These are phyloP conservation scores for Hirsutella rhossiliensis DNA, from an alignment of 2,329 filamentous ascomycete species.

Conservation along the genomic window DNA sequence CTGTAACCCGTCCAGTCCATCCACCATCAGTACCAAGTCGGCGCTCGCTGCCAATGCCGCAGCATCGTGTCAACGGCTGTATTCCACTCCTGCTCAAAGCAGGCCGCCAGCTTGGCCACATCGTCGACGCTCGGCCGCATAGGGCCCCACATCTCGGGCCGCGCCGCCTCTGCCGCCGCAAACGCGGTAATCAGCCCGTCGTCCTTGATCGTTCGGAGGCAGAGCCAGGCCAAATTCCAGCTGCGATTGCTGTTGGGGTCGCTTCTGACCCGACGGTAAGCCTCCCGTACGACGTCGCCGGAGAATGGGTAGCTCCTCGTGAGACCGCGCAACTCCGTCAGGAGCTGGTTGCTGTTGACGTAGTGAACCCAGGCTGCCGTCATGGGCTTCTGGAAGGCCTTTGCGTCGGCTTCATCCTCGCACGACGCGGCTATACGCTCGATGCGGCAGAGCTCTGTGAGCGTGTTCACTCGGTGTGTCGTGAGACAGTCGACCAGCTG, in stretches of 20 bases:
- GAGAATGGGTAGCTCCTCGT: slow-evolving; percentile 58
- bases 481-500: slow-evolving; percentile 52
- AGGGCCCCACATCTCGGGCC: slow-evolving; percentile 59
- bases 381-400: slow-evolving; percentile 50
- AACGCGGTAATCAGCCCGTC: slow-evolving; percentile 50
- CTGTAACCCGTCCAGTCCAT: no score
- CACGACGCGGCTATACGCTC: slow-evolving; percentile 51
- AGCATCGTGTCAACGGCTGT: slow-evolving; percentile 54
- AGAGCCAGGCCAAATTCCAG: slow-evolving; percentile 68
- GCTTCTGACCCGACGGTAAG: slow-evolving; percentile 47
- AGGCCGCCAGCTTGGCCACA: slow-evolving; percentile 44
- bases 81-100: slow-evolving; percentile 57
- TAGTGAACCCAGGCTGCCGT: slow-evolving; percentile 61
- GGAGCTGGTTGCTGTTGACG: slow-evolving; percentile 55
- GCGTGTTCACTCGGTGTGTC: slow-evolving; percentile 59
- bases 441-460: slow-evolving; percentile 59
- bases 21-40: slow-evolving; percentile 34
- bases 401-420: slow-evolving; percentile 45
- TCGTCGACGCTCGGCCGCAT: slow-evolving; percentile 42
- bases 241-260: slow-evolving; percentile 57
- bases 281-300: slow-evolving; percentile 51
- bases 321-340: slow-evolving; percentile 57
- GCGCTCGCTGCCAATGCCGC: slow-evolving; percentile 52
- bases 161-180: slow-evolving; percentile 46
- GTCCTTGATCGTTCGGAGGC: slow-evolving; percentile 51